A percentile compares a stretch with the other conserved stretches of the same genome.
phyloP scores from a whole-genome alignment of 2,329 filamentous ascomycete genomes.

The Xylariaceae sp. region DNA sequence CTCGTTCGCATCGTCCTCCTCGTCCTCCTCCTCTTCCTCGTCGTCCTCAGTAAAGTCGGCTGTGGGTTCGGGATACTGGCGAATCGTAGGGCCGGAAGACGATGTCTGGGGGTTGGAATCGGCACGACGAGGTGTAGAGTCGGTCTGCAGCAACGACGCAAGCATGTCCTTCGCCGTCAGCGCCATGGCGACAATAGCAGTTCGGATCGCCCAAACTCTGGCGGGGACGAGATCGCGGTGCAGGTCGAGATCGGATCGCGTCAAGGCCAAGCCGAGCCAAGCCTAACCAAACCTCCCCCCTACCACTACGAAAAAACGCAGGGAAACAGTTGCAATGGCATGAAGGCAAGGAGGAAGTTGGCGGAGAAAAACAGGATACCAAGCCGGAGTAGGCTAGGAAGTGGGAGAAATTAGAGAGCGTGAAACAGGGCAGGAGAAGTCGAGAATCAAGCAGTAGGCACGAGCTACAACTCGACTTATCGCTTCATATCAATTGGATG shows the following conservation, averaged over 20 bases:
- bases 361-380: not conserved
- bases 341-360: slow-evolving; percentile 11
- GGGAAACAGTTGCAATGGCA: slow-evolving; percentile 20
- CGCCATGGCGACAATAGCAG: slow-evolving; percentile 22
- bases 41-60: slow-evolving; percentile 63
- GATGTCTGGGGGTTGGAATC: slow-evolving; percentile 26
- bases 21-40: slow-evolving; percentile 60
- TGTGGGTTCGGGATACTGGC: slow-evolving; percentile 40
- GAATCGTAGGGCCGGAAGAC: slow-evolving; percentile 28
- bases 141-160: slow-evolving; percentile 29
- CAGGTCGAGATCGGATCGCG: slow-evolving; percentile 8
- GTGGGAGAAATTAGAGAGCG: not conserved
- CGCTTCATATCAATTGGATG: not conserved
- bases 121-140: slow-evolving; percentile 22
- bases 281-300: slow-evolving; percentile 17
- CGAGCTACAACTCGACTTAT: not conserved
- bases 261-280: slow-evolving; percentile 20
- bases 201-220: slow-evolving; percentile 9
- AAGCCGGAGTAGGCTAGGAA: not conserved
- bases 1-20: slow-evolving; percentile 60
- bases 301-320: slow-evolving; percentile 18
- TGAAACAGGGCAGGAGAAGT: not conserved
- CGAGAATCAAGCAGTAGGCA: not conserved
- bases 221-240: not conserved
- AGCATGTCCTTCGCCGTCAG: slow-evolving; percentile 31